Conservation (phyloP, 768 basidiomycete genomes). For the Lactarius quietus region DNA sequence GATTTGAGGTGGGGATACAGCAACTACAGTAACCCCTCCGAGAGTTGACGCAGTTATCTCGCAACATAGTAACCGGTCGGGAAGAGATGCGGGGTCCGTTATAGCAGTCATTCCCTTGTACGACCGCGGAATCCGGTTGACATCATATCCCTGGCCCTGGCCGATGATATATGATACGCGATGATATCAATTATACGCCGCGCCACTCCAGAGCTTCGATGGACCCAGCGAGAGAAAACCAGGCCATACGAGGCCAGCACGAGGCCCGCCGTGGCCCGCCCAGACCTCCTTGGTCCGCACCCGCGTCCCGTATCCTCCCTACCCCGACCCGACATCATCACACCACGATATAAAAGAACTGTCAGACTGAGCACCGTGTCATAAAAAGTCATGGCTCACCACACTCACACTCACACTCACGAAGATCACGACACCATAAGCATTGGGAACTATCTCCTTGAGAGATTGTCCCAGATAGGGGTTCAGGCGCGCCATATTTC, state of each 20-base stretch:
- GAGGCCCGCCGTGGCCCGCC: conserved; percentile 6
- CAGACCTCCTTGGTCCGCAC: neutral
- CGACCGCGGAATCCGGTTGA: neutral
- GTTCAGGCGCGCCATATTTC: conserved; percentile 46
- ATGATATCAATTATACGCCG: no score
- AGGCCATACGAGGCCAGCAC: neutral
- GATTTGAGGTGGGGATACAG: neutral
- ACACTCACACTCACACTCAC: no score
- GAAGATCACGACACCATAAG: conserved; percentile 36
- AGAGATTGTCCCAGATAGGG: conserved; percentile 59
- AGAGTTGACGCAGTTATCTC: no score
- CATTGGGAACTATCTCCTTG: conserved; percentile 58
- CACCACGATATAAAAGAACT: conserved; percentile 7
- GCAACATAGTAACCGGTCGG: neutral
- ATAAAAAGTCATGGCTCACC: conserved; percentile 7
- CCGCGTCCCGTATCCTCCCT: neutral
- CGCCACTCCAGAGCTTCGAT: conserved; percentile 1
- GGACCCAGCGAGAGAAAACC: neutral
- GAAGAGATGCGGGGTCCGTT: neutral
- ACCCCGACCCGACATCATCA: no score
- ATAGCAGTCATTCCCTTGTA: neutral
- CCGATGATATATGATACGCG: neutral
- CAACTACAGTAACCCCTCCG: neutral
- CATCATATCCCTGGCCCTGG: conserved; percentile 5
- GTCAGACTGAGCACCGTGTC: neutral